phyloP scores from a whole-genome alignment of 306 rosid genomes.

The Vigna trinervia region DNA sequence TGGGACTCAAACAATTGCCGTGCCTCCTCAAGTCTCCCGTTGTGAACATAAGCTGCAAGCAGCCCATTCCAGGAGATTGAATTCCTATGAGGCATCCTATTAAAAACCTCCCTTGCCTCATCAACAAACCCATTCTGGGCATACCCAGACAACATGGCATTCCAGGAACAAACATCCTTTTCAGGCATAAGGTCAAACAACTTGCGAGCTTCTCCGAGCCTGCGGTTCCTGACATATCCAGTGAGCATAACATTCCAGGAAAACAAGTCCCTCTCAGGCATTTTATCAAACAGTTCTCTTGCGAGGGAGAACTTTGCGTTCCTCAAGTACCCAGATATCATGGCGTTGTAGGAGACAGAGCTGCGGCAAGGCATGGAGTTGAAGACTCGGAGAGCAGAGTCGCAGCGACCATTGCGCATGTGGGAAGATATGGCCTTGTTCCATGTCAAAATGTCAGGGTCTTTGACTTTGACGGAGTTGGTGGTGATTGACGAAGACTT shows the following conservation, averaged over 20 bases:
- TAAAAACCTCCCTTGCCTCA: slow-evolving; percentile 67
- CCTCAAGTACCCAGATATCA: slow-evolving; percentile 68
- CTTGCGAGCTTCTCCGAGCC: slow-evolving; percentile 61
- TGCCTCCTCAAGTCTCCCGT: slow-evolving; percentile 70
- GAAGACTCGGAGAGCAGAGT: slow-evolving; percentile 61
- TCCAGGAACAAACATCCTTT: slow-evolving; percentile 81
- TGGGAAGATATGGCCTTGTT: slow-evolving; percentile 59
- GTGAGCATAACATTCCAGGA: slow-evolving; percentile 82
- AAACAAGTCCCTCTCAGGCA: slow-evolving; percentile 69
- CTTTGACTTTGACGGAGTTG: slow-evolving; percentile 34
- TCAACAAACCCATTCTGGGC: slow-evolving; percentile 69
- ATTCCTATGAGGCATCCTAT: slow-evolving; percentile 63
- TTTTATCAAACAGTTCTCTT: slow-evolving; percentile 61
- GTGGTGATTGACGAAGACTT: not conserved
- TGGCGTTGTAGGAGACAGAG: slow-evolving; percentile 64
- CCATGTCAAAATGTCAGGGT: slow-evolving; percentile 56
- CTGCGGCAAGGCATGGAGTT: slow-evolving; percentile 64
- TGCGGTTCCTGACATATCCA: slow-evolving; percentile 62
- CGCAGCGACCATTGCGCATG: slow-evolving; percentile 75
- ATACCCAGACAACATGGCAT: slow-evolving; percentile 81
- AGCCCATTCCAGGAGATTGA: slow-evolving; percentile 81
- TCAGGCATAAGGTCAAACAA: slow-evolving; percentile 71
- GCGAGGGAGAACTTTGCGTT: slow-evolving; percentile 60
- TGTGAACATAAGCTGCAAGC: slow-evolving; percentile 75
- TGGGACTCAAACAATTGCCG: slow-evolving; percentile 57